Evolutionary conservation across 1,284 basidiomycete species (phyloP).

Genomic region (Sporisorium sorghi): DNA sequence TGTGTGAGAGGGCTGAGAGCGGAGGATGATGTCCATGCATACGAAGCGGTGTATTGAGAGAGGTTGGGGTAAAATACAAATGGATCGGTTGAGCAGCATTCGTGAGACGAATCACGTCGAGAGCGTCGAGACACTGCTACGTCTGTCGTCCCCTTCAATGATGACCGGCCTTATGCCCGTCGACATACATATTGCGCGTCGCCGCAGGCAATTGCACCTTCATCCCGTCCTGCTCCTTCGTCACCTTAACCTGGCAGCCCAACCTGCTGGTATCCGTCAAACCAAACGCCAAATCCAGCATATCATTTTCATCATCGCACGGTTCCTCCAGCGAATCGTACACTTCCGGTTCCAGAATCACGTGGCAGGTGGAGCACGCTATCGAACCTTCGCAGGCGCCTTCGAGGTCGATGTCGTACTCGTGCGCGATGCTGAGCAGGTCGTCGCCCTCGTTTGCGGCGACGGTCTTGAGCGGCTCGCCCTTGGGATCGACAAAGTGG

Average conservation of each 20-base stretch:
- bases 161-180: conserved; percentile 71
- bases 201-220: conserved; percentile 87
- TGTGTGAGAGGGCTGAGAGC: neutral
- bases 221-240: conserved; percentile 85
- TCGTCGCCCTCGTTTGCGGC: conserved; percentile 95
- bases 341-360: conserved; percentile 84
- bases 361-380: conserved; percentile 97
- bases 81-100: too few relatives aligned
- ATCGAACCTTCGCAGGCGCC: conserved; percentile 94
- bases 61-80: neutral
- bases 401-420: conserved; percentile 97
- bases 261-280: conserved; percentile 82
- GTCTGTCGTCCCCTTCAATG: too few relatives aligned
- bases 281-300: conserved; percentile 98
- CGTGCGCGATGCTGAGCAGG: conserved; percentile 88
- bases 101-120: too few relatives aligned
- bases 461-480: conserved; percentile 83
- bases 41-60: neutral
- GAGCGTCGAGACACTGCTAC: too few relatives aligned
- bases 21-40: neutral
- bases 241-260: conserved; percentile 85
- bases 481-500: conserved; percentile 89
- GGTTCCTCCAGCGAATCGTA: conserved; percentile 90
- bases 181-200: conserved; percentile 96
- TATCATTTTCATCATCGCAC: conserved; percentile 89